Percentiles rank a stretch among this genome's conserved stretches.
phyloP scores from a whole-genome alignment of 2,329 filamentous ascomycete species.

The Eutypa lata region DNA sequence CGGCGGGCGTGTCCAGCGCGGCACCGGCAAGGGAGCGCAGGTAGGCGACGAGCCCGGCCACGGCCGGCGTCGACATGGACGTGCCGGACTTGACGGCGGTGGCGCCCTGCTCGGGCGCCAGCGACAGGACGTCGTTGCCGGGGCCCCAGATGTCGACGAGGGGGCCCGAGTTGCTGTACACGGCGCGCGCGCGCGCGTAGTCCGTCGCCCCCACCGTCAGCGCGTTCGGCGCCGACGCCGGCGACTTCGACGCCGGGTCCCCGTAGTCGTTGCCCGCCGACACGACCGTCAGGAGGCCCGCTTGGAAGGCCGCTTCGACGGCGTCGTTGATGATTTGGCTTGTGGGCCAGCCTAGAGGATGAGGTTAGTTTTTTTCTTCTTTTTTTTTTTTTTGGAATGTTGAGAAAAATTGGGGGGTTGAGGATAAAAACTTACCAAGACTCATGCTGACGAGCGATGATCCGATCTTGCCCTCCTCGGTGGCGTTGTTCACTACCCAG shows the following conservation, averaged over 20 bases:
- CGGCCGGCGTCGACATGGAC: conserved; percentile 51
- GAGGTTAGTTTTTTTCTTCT: too few relatives aligned
- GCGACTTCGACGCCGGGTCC: conserved; percentile 37
- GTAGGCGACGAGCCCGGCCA: conserved; percentile 49
- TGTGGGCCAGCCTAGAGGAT: not conserved
- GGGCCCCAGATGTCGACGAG: conserved; percentile 39
- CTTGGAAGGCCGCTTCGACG: conserved; percentile 38
- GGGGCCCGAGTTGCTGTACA: conserved; percentile 47
- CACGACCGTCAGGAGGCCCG: conserved; percentile 46
- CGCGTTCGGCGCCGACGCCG: conserved; percentile 42
- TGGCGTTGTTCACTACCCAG: not conserved
- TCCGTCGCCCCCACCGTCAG: conserved; percentile 49
- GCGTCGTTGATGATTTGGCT: conserved; percentile 39
- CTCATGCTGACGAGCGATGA: not conserved
- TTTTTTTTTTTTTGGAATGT: too few relatives aligned
- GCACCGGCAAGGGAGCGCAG: conserved; percentile 17
- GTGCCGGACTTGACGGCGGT: conserved; percentile 39
- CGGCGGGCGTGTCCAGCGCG: not conserved
- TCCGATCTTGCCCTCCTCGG: not conserved
- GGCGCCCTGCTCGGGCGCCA: conserved; percentile 35
- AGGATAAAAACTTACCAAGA: not conserved
- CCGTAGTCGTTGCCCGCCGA: conserved; percentile 48
- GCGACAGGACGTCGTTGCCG: conserved; percentile 35
- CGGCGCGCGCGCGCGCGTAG: conserved; percentile 30
- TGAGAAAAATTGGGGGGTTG: too few relatives aligned